Percentiles rank a stretch among this genome's conserved stretches.
These are phyloP conservation scores for Botrytis sinoallii DNA, from an alignment of 2,329 filamentous ascomycete genomes.

Conservation along the genomic window DNA sequence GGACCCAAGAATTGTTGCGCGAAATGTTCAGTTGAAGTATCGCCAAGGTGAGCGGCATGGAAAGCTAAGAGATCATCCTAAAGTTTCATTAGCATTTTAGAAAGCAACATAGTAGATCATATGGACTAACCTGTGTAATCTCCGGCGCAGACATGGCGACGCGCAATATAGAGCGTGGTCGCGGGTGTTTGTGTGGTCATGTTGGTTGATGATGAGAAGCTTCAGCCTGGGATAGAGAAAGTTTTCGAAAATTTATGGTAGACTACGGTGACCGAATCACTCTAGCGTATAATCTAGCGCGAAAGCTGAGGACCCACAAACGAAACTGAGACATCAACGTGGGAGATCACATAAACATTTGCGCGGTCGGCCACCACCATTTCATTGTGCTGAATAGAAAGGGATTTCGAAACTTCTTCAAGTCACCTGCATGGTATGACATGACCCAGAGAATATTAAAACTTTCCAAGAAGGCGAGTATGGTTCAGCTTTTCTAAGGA, in stretches of 20 bases:
- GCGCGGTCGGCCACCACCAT: background rate
- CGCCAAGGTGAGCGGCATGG: constrained; percentile 33
- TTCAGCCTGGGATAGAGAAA: background rate
- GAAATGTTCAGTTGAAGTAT: constrained; percentile 52
- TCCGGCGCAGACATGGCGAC: constrained; percentile 17
- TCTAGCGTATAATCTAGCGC: background rate
- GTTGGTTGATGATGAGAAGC: constrained; percentile 2
- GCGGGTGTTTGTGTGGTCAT: background rate
- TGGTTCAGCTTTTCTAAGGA: background rate
- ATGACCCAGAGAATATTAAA: background rate
- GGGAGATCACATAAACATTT: background rate
- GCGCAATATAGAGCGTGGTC: background rate
- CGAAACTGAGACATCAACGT: background rate
- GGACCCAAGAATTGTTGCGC: constrained; percentile 44
- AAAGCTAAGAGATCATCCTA: constrained; percentile 35
- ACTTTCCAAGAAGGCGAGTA: background rate
- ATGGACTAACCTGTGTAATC: constrained; percentile 10
- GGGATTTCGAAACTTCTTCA: no score
- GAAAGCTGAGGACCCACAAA: background rate
- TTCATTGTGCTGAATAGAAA: background rate
- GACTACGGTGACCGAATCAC: constrained; percentile 8
- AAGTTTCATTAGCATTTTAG: background rate
- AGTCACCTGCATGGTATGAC: background rate
- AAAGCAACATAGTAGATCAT: background rate
- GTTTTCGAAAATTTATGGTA: constrained; percentile 10